Evolutionary conservation across 805 yeast genomes (phyloP), one percentile per base, ranked within the genome.

Genomic region (Candida berthetii): DNA sequence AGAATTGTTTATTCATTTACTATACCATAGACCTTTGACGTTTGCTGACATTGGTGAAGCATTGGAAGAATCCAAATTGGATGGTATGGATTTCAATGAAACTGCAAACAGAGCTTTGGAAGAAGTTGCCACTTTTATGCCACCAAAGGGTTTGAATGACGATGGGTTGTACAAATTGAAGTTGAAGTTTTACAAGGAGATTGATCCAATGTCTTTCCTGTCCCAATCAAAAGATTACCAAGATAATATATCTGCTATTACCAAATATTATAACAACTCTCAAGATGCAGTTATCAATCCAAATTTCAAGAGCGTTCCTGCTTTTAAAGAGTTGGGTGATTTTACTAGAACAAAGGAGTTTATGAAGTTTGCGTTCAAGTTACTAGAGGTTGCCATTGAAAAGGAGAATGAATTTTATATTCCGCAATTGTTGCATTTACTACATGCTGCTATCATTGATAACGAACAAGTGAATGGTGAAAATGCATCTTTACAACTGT

Each of bases 111-210:
- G 82, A 49, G 65, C 78, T 18, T 65, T 93, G 40, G 63, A 68
- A 29, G 85, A 85, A 49, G 66, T 80, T 24, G 71, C 87, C 1
- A 69, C 61, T 4, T 85, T 70, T 52, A 71, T 71, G 25, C 77
- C 86, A 7, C 93, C 95, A 4, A 68, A 71, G 17, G 86, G 86
- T 3, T 60, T 81, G 34, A 70, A 69, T 31, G 91, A 82, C 53
- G 72, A 76, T 45, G 95, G 95, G 18, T 72, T 73, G 36, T 85
- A 82, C 57, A 63, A 75, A 19, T 64, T 85, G 50, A 83, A 78
- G 47, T 65, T 69, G 11, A 58, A 64, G 3, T 46, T 65, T 8
- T 72, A 64, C 46, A 59, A 66, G 10, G 56, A 60, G 3, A 60
- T 84, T 41, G 93, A 85, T 57, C 87, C 87, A 2, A 59, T 80